Evolutionary conservation across 352 stramenopile genomes (phyloP).

Genomic region (Phytophthora kernoviae): DNA sequence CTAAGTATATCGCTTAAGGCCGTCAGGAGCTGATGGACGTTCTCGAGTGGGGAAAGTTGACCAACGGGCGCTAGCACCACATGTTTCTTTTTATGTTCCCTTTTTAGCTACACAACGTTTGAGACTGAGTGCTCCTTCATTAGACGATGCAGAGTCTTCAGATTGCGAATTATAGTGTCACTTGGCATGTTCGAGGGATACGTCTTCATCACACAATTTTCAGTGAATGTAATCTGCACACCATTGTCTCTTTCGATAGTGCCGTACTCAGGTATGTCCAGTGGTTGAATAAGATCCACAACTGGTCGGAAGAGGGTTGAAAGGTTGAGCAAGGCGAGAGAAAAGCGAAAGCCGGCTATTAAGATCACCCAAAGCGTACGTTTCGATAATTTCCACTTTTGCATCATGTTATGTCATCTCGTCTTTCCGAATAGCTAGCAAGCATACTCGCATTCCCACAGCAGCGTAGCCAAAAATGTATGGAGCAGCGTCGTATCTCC

Average conservation of each 20-base stretch:
- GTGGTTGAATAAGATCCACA: not conserved
- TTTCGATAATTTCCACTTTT: slow-evolving; percentile 18
- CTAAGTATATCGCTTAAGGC: not conserved
- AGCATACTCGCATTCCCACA: slow-evolving; percentile 17
- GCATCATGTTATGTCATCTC: slow-evolving; percentile 8
- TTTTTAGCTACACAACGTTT: not conserved
- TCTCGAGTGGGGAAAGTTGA: not conserved
- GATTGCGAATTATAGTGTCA: slow-evolving; percentile 1
- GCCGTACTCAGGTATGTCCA: not conserved
- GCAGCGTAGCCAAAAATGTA: slow-evolving; percentile 25
- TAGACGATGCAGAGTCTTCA: not conserved
- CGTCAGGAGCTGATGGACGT: not conserved
- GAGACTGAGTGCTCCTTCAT: not conserved
- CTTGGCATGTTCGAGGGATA: not conserved
- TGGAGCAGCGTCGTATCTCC: slow-evolving; percentile 20
- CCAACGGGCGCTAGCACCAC: not conserved
- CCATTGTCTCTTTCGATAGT: not conserved
- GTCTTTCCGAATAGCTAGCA: slow-evolving; percentile 18
- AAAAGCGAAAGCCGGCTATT: slow-evolving; percentile 16
- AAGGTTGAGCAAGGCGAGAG: slow-evolving; percentile 21
- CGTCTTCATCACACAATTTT: not conserved
- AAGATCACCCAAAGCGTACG: slow-evolving; percentile 20
- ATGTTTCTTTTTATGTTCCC: not conserved
- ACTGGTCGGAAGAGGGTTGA: slow-evolving; percentile 16
- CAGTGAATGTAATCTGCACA: not conserved